Percentiles rank a stretch among this genome's conserved stretches.
These are phyloP conservation scores for Triticum monococcum DNA, from an alignment of 176 grass and related monocot species.

Conservation along the genomic window DNA sequence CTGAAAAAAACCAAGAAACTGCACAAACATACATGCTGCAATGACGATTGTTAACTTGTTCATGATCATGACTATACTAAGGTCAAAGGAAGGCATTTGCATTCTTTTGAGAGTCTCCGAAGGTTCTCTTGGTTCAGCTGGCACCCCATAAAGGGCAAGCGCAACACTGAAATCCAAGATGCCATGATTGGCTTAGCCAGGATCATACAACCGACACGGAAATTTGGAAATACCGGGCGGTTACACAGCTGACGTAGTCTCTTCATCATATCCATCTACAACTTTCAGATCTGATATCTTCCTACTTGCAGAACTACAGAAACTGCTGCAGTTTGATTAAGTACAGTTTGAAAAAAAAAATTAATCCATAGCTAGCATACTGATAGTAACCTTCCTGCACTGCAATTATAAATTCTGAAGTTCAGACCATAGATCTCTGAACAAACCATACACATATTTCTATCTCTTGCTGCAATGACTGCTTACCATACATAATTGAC, in stretches of 20 bases:
- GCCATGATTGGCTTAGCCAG: neutral
- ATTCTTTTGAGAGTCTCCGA: no score
- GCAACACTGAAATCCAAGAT: neutral
- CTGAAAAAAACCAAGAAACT: no score
- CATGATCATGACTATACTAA: no score
- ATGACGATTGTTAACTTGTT: no score
- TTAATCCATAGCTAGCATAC: neutral
- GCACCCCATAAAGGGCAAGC: no score
- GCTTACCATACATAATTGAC: neutral
- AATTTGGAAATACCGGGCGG: neutral
- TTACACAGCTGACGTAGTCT: neutral
- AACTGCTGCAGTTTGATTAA: neutral
- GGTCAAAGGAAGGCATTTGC: no score
- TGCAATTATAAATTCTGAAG: neutral
- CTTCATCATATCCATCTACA: neutral
- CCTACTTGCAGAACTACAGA: neutral
- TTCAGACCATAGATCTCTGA: neutral
- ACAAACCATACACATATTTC: neutral
- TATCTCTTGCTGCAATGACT: neutral
- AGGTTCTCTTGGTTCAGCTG: no score
- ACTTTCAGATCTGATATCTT: neutral
- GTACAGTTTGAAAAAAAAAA: neutral
- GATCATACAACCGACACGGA: no score
- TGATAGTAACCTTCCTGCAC: neutral
- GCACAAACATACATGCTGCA: no score